phyloP scores from a whole-genome alignment of 352 stramenopile species.

The Phytophthora vignae region DNA sequence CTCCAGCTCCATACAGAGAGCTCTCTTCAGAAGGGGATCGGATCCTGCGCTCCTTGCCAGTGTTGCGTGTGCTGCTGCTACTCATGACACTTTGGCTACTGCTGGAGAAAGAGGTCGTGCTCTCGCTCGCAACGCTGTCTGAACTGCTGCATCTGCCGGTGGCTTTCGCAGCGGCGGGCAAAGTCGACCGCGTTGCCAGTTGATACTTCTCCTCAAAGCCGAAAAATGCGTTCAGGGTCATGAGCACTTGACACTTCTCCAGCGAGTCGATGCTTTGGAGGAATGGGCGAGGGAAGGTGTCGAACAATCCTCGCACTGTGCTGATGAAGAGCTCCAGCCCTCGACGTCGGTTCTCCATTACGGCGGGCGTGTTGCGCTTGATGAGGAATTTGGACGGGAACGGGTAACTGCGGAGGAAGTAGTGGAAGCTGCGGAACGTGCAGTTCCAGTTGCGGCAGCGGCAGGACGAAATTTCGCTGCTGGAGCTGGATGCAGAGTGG shows the following conservation, averaged over 20 bases:
- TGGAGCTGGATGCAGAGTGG: conserved; percentile 12
- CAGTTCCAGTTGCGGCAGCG: conserved; percentile 61
- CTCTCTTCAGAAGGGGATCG: conserved; percentile 1
- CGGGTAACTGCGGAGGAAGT: conserved; percentile 55
- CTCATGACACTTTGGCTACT: conserved; percentile 22
- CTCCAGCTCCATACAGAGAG: conserved; percentile 6
- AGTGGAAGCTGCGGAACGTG: conserved; percentile 57
- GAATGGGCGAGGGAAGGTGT: conserved; percentile 55
- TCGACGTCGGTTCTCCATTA: conserved; percentile 50
- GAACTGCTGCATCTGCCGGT: conserved; percentile 22
- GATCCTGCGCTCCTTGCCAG: conserved; percentile 3
- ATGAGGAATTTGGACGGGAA: conserved; percentile 67
- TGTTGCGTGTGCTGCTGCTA: conserved; percentile 7
- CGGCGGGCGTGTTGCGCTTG: conserved; percentile 43
- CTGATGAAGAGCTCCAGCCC: conserved; percentile 64
- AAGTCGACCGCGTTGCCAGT: conserved; percentile 3
- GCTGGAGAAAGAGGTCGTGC: conserved; percentile 27
- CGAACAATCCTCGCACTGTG: conserved; percentile 56
- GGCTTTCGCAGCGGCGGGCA: conserved; percentile 9
- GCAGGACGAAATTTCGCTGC: conserved; percentile 29
- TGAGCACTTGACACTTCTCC: conserved; percentile 57
- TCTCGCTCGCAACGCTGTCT: conserved; percentile 25
- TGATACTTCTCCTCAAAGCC: conserved; percentile 46
- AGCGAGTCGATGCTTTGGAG: conserved; percentile 48
- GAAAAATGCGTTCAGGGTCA: conserved; percentile 51